A percentile compares a stretch with the other conserved stretches of the same genome.
phyloP scores from a whole-genome alignment of 148 eudicot species.

The Fallopia convolvulus region DNA sequence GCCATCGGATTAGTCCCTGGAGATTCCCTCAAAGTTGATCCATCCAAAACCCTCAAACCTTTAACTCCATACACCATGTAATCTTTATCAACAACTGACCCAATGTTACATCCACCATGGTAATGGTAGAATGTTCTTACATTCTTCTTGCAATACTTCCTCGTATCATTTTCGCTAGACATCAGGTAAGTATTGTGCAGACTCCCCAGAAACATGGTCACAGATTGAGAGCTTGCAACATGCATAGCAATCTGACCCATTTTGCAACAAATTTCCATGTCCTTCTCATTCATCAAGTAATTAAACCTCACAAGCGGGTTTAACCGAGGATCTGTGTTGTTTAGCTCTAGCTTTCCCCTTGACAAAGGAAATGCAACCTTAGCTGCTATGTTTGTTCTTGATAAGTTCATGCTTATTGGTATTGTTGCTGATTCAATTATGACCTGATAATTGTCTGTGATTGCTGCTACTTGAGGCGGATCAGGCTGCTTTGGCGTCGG shows the following conservation, averaged over 20 bases:
- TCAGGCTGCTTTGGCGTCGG: conserved; percentile 26
- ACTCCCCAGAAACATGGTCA: conserved; percentile 22
- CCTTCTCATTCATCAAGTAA: conserved; percentile 24
- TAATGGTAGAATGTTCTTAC: conserved; percentile 39
- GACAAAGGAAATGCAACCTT: conserved; percentile 34
- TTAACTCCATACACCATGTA: conserved; percentile 29
- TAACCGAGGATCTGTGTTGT: conserved; percentile 26
- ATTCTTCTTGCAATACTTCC: conserved; percentile 30
- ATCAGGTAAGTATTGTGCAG: conserved; percentile 5
- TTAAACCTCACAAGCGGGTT: conserved; percentile 35
- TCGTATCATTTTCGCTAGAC: conserved; percentile 23
- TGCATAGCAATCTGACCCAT: conserved; percentile 18
- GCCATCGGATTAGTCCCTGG: conserved; percentile 51
- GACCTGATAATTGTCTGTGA: conserved; percentile 28
- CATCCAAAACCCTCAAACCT: conserved; percentile 36
- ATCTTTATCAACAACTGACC: conserved; percentile 33
- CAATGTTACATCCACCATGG: conserved; percentile 42
- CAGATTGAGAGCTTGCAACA: conserved; percentile 20
- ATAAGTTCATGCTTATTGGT: conserved; percentile 17
- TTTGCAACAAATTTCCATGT: conserved; percentile 26
- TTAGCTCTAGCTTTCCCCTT: conserved; percentile 30
- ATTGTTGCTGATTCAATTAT: conserved; percentile 32
- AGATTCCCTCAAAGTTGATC: conserved; percentile 32
- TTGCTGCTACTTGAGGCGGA: conserved; percentile 38
- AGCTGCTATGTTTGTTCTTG: conserved; percentile 30